phyloP scores from a whole-genome alignment of 2,329 filamentous ascomycete genomes.

The Fusarium sp. region DNA sequence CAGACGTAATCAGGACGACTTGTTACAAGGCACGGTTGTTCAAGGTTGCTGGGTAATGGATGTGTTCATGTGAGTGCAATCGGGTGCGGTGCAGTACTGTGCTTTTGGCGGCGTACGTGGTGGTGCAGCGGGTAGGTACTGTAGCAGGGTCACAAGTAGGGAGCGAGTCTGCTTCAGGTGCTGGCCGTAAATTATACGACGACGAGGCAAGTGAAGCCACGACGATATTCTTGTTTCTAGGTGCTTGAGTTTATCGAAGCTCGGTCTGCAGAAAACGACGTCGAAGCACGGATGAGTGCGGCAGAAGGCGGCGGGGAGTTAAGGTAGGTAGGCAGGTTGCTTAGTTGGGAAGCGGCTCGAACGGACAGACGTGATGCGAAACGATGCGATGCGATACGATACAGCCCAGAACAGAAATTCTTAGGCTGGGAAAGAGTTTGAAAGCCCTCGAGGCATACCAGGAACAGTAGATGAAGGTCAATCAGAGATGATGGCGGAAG shows the following conservation, averaged over 20 bases:
- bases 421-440: constrained; percentile 34
- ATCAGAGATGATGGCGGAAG: constrained; percentile 47
- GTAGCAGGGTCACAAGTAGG: constrained; percentile 37
- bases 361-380: constrained; percentile 23
- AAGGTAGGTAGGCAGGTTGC: constrained; percentile 1
- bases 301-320: constrained; percentile 14
- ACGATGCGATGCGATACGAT: constrained; percentile 25
- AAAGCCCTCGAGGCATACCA: constrained; percentile 37
- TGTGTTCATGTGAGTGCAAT: constrained; percentile 42
- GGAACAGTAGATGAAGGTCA: constrained; percentile 24
- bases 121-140: constrained; percentile 42
- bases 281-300: constrained; percentile 25
- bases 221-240: constrained; percentile 34
- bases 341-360: constrained; percentile 30
- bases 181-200: neutral
- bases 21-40: constrained; percentile 32
- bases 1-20: constrained; percentile 26
- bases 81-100: constrained; percentile 38
- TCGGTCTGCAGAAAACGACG: constrained; percentile 32
- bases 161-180: constrained; percentile 27
- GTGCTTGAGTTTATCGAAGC: constrained; percentile 27
- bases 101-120: constrained; percentile 41
- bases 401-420: constrained; percentile 35
- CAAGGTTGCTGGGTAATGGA: constrained; percentile 35
- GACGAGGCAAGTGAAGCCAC: constrained; percentile 23